Base-by-base conservation (phyloP, 352 stramenopile genomes). In the Globisporangium apiculatum region DNA sequence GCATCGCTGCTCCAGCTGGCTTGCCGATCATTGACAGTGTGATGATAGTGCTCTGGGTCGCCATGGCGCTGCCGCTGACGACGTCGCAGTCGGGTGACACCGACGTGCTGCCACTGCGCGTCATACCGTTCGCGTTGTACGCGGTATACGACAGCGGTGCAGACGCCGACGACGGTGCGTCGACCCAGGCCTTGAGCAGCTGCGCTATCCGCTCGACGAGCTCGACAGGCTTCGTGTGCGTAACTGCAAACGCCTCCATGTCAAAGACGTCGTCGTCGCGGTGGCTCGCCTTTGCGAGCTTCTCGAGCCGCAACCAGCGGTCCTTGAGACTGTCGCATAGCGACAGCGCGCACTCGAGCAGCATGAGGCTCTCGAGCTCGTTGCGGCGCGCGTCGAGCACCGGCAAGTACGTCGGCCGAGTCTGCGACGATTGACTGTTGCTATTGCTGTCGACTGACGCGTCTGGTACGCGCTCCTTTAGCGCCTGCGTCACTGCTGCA, bases 241-340 rank as follows among this genome's bases (percentile, higher is more conserved):
- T 74, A 2, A 91, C 71, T 12, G 69, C 67, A 54, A 88, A 91
- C 41, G 76, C 65, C 37, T 87, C 72, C 15, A 77, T 69, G 48
- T 89, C 81, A 45, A 87, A 88, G 7, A 66, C 65, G n/a, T 59
- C 56, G 24, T 52, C 55, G 14, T 64, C 55, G 14, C 47, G 51
- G 36, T 62, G 46, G 18, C 38, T 38, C 55, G 59, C 50, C 43
- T 79, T 84, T 7, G 68, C 60, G 4, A 72, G 65, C n/a, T 76
- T 83, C 51, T 89, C 75, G 14, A 85, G 58, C 8, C 77, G 75
- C n/a, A 60, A 12, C 82, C 82, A 91, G 5, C 77, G 68, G 3
- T 89, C 79, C 59, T 86, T 84, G 1, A 91, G 60, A 15, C 64
- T 71, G 11, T 81, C 61, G 37, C 65, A 76, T 46, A 91, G 78